These are phyloP conservation scores for Passalora sequoiae DNA, from an alignment of 2,329 filamentous ascomycete genomes.

Conservation along the genomic window DNA sequence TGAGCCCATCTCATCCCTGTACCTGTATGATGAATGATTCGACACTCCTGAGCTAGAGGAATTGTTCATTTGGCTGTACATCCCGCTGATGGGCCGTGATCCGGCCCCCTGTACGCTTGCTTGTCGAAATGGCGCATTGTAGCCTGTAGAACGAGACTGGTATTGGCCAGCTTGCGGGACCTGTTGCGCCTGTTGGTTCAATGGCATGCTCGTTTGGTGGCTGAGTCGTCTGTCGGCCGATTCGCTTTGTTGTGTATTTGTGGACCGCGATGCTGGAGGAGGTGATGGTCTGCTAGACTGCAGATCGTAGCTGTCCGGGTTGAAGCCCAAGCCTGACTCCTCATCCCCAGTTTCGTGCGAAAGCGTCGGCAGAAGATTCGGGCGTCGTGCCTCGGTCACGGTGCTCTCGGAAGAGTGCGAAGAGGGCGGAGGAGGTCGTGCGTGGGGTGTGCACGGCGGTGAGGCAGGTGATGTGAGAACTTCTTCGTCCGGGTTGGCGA, in stretches of 20 bases:
- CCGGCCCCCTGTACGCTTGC: conserved; percentile 28
- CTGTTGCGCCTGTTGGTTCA: conserved; percentile 41
- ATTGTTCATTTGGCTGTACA: conserved; percentile 47
- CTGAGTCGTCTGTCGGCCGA: conserved; percentile 30
- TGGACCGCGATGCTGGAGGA: conserved; percentile 10
- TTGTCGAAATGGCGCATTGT: conserved; percentile 24
- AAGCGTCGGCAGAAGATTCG: conserved; percentile 33
- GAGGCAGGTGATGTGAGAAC: conserved; percentile 20
- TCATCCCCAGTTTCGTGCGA: conserved; percentile 32
- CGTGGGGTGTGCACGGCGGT: conserved; percentile 13
- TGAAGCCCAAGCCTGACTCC: conserved; percentile 37
- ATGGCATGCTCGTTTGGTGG: conserved; percentile 42
- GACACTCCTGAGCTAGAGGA: conserved; percentile 41
- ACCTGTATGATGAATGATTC: conserved; percentile 41
- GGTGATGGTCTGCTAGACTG: conserved; percentile 12
- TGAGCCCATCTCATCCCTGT: conserved; percentile 40
- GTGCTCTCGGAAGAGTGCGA: conserved; percentile 36
- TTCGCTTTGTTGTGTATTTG: conserved; percentile 12
- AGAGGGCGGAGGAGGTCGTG: conserved; percentile 26
- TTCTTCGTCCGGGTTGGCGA: conserved; percentile 87
- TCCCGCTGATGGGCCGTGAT: conserved; percentile 40
- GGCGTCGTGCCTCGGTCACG: conserved; percentile 34
- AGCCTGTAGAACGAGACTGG: conserved; percentile 18
- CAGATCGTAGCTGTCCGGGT: conserved; percentile 37
- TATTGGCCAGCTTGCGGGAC: conserved; percentile 36